Percentiles rank a stretch among this genome's conserved stretches.
phyloP scores from a whole-genome alignment of 148 eudicot genomes.

The Dianthus caryophyllus region DNA sequence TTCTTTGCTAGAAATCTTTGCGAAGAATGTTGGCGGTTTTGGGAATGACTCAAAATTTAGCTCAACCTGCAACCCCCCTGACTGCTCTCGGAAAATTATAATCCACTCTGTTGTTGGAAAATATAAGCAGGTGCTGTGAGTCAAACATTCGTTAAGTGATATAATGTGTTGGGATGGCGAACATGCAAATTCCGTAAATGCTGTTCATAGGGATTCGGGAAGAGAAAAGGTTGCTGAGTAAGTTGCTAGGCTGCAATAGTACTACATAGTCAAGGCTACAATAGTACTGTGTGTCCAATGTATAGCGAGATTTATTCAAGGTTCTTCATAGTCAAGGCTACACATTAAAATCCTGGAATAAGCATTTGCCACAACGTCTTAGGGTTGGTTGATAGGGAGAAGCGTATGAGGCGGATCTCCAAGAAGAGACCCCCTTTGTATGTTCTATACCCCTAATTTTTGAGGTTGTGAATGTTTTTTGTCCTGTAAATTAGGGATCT shows the following conservation, averaged over 20 bases:
- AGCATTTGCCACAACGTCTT: neutral
- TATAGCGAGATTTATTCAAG: too few species aligned
- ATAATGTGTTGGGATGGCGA: neutral
- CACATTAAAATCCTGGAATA: neutral
- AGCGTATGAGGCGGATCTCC: neutral
- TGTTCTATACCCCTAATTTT: neutral
- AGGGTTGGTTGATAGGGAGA: neutral
- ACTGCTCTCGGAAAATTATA: neutral
- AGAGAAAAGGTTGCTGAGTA: neutral
- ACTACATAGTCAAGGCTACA: too few species aligned
- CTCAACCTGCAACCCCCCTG: too few species aligned
- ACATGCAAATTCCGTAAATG: neutral
- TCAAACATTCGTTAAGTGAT: neutral
- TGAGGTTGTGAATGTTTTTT: neutral
- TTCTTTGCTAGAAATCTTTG: neutral
- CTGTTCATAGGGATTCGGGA: neutral
- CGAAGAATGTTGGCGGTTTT: neutral
- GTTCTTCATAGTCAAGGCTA: neutral
- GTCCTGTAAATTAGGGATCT: neutral
- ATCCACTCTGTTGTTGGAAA: neutral
- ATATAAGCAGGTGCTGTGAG: neutral
- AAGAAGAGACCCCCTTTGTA: too few species aligned
- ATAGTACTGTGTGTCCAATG: too few species aligned
- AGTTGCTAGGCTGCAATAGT: too few species aligned
- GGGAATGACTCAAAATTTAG: neutral